Percentiles rank a stretch among this genome's conserved stretches.
phyloP scores from a whole-genome alignment of 2,329 filamentous ascomycete species.

The Exophiala aquamarina region DNA sequence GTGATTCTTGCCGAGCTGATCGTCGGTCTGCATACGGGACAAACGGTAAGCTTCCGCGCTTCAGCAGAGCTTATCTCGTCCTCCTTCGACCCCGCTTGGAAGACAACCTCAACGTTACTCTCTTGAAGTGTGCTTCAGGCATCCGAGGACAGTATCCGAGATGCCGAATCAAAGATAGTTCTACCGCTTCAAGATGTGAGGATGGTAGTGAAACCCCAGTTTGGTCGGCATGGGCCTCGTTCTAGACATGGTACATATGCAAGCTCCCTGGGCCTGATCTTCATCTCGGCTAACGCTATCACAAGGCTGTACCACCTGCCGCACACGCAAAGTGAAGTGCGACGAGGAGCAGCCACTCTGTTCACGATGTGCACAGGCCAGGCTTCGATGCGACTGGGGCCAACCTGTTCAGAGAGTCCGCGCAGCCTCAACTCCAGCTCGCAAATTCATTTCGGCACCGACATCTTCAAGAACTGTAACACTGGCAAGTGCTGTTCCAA shows the following conservation, averaged over 20 bases:
- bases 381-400: slow-evolving; percentile 37
- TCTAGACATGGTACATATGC: slow-evolving; percentile 38
- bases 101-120: no score
- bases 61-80: no score
- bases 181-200: not conserved
- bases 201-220: not conserved
- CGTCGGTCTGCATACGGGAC: no score
- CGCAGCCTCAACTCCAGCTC: no score
- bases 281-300: slow-evolving; percentile 1
- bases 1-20: no score
- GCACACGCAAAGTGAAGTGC: slow-evolving; percentile 17
- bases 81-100: no score
- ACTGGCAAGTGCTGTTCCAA: not conserved
- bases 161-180: not conserved
- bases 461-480: not conserved
- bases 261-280: not conserved
- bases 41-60: no score
- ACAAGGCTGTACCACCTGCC: slow-evolving; percentile 40
- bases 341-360: slow-evolving; percentile 31
- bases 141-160: no score
- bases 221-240: slow-evolving; percentile 29
- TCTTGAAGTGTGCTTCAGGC: no score
- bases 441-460: not conserved
- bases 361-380: slow-evolving; percentile 33
- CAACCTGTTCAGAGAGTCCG: slow-evolving; percentile 21